Evolutionary conservation across 2,329 filamentous ascomycete species (phyloP).

Genomic region (Tolypocladium cylindrosporum): DNA sequence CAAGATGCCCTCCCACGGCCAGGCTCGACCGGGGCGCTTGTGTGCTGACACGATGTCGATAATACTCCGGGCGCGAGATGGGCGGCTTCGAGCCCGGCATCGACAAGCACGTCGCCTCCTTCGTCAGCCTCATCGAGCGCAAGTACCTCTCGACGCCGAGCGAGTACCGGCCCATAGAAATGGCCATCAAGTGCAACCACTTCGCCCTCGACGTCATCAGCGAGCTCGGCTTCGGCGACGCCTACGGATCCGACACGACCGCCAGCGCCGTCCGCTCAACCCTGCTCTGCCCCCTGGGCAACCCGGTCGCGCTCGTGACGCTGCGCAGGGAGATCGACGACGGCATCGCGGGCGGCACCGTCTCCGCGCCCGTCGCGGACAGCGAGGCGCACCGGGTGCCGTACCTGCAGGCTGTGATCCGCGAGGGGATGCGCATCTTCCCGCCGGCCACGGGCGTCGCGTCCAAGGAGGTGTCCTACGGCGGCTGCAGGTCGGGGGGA

Average conservation of each 20-base stretch:
- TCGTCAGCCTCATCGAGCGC: constrained; percentile 3
- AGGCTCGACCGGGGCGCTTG: no score
- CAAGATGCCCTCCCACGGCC: no score
- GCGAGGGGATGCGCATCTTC: constrained; percentile 26
- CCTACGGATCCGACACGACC: constrained; percentile 25
- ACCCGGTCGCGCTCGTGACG: constrained; percentile 30
- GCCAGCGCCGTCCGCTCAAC: constrained; percentile 39
- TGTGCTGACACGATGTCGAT: not conserved
- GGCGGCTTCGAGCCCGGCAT: constrained; percentile 32
- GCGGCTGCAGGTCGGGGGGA: constrained; percentile 18
- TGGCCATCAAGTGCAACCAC: constrained; percentile 36
- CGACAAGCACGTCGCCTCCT: constrained; percentile 6
- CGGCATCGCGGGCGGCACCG: constrained; percentile 7
- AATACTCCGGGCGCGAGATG: constrained; percentile 42
- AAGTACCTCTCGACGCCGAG: constrained; percentile 4
- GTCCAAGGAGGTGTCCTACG: constrained; percentile 11
- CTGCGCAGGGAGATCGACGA: constrained; percentile 22
- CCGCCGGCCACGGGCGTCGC: constrained; percentile 17
- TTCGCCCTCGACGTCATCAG: constrained; percentile 47
- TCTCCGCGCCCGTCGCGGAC: constrained; percentile 19
- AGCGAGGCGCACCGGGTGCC: constrained; percentile 26
- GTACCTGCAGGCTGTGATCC: constrained; percentile 35
- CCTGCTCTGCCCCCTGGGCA: constrained; percentile 36
- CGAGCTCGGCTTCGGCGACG: constrained; percentile 37
- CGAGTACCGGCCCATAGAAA: constrained; percentile 1